Evolutionary conservation across 2,329 filamentous ascomycete species (phyloP).

Genomic region (Colletotrichum lindemuthianum): DNA sequence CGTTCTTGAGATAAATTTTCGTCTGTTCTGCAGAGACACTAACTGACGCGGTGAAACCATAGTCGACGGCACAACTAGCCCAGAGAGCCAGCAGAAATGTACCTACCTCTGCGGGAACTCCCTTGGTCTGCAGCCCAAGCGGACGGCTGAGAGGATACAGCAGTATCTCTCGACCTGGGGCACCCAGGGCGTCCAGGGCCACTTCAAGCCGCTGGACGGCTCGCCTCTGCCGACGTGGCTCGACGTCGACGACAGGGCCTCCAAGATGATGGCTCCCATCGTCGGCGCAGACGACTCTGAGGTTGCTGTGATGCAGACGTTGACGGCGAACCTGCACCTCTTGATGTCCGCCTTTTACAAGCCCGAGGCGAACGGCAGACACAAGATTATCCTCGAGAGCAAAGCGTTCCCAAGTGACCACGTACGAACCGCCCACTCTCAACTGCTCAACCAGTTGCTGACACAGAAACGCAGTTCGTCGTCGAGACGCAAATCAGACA

Average conservation of each 20-base stretch:
- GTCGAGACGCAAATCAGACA: conserved; percentile 79
- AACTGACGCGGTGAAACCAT: conserved; percentile 25
- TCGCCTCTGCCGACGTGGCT: conserved; percentile 77
- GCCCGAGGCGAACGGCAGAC: conserved; percentile 64
- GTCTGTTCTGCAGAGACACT: conserved; percentile 37
- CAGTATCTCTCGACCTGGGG: conserved; percentile 82
- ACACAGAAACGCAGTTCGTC: conserved; percentile 67
- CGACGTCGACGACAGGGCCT: conserved; percentile 75
- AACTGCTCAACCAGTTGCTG: not conserved
- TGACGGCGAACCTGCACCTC: conserved; percentile 82
- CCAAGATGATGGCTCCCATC: conserved; percentile 72
- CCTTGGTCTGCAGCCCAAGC: conserved; percentile 81
- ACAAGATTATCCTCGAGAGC: conserved; percentile 83
- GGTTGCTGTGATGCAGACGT: conserved; percentile 83
- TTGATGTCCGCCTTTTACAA: conserved; percentile 84
- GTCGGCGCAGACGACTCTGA: conserved; percentile 77
- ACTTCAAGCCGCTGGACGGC: conserved; percentile 76
- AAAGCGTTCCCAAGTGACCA: conserved; percentile 89
- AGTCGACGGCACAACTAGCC: conserved; percentile 8
- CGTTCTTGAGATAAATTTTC: not conserved
- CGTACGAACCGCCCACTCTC: conserved; percentile 53
- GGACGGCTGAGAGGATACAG: conserved; percentile 66
- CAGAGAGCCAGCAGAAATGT: conserved; percentile 45
- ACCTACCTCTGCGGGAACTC: conserved; percentile 94
- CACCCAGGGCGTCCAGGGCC: conserved; percentile 81